Base-by-base conservation (phyloP, 768 basidiomycete genomes). In the Pleurotus cornucopiae region DNA sequence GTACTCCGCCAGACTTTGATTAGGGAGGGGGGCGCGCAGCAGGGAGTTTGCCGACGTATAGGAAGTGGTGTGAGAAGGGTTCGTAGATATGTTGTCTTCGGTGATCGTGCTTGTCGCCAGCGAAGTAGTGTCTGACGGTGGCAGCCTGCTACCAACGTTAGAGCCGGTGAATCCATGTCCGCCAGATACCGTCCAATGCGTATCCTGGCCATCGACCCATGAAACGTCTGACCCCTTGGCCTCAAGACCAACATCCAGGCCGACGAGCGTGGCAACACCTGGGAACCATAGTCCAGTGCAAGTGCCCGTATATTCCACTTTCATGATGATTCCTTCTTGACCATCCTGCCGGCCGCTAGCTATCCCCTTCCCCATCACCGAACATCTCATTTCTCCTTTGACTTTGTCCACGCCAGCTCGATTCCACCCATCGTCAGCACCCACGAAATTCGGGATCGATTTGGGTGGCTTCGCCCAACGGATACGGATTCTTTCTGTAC, bases 251-350 rank as follows among this genome's bases (percentile, higher is more conserved):
- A 90, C 78, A 62, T 92, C 90, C 77, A 92, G 72, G 7, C 89
- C 91, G 16, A 93, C 75, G 62, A 90, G 73, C 2, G 88, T 91
- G 2, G 91, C 91, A 4, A 91, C 89, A 2, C 89, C 91, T 40
- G 89, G 85, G 63, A 84, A 91, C 87, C 88, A 92, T 44, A 92
- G 71, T 11, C 87, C 87, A 58, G 81, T 84, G 69, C 89, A 91
- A 2, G 81, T 79, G 39, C 80, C 89, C 59, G 83, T 85, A 66
- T 89, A 91, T 55, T 86, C 82, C 13, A 91, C 68, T 41, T 79
- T 75, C 76, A 91, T 78, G 34, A 86, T 60, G 14, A 87, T 67
- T 14, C 88, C 88, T 59, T 79, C 81, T 18, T 66, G 61, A 40
- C 70, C 69, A 58, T 64, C 68, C 56, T 66, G 71, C n/a, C 66